Base-by-base conservation (phyloP, 805 yeast species). In the Lipomyces kockii region DNA sequence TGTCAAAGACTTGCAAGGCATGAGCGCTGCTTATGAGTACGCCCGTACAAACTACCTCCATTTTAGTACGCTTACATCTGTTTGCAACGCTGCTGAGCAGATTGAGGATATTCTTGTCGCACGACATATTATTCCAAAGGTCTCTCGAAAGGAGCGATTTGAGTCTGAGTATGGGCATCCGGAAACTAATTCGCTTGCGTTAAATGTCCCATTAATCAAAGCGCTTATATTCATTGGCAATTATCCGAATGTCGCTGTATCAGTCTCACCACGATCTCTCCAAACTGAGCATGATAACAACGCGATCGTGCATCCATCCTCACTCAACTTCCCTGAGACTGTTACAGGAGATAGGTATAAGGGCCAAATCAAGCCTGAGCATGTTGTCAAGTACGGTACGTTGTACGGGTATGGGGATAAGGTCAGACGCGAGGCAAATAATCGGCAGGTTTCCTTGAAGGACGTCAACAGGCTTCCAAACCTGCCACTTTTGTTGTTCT, bases 171-270 rank as follows among this genome's bases (percentile, higher is more conserved):
- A 55, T 52, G 71, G 71, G 14, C 51, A 35, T 35, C 60, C 56
- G 43, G 66, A 64, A 12, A 39, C 64, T 37, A 69, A 69, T 39
- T 25, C 63, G 22, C 52, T 57, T 27, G 59, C 72, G 8, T n/a
- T 49, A 22, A 69, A 68, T 51, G 49, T 46, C 7, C 57, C 62
- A 8, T 25, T 69, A 25, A 35, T 69, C 51, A 64, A 68, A 54
- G 54, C 65, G 17, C 61, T 69, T 9, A 39, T 29, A 29, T 64
- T 61, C 34, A 58, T 58, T 27, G 72, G 68, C 32, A 22, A 34
- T 43, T 69, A 69, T 46, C 72, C 72, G 20, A 69, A 69, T 34
- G 39, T 63, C 17, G 71, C 69, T 3, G 53, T 69, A 29, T 49
- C 39, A 14, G 39, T 27, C 12, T 12, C 56, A 5, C 25, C 39